Percentiles rank a stretch among this genome's conserved stretches.
These are phyloP conservation scores for Sphagnurus paluster DNA, from an alignment of 1,284 basidiomycete genomes.

Conservation along the genomic window DNA sequence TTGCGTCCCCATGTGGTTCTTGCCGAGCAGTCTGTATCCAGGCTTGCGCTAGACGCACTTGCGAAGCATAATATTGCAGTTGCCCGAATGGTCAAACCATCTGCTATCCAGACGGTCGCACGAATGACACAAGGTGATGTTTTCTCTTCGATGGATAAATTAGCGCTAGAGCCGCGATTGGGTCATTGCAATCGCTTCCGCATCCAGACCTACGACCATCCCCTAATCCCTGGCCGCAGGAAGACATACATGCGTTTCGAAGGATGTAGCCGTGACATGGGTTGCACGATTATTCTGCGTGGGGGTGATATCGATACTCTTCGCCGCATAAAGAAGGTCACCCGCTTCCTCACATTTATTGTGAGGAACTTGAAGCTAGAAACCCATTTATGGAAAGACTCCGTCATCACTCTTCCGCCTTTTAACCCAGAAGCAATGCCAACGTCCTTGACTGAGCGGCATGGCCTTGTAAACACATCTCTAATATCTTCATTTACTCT, in stretches of 20 bases:
- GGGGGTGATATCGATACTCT: constrained; percentile 86
- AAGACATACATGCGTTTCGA: constrained; percentile 99
- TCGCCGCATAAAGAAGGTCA: constrained; percentile 87
- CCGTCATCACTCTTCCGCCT: constrained; percentile 78
- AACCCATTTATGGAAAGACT: constrained; percentile 93
- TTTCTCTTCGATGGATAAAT: constrained; percentile 92
- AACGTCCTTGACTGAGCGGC: constrained; percentile 29
- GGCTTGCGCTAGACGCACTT: constrained; percentile 90
- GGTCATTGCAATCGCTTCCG: constrained; percentile 90
- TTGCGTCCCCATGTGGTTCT: constrained; percentile 92
- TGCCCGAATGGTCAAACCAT: constrained; percentile 86
- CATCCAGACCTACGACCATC: constrained; percentile 94
- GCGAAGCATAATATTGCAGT: constrained; percentile 88
- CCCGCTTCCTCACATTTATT: constrained; percentile 89
- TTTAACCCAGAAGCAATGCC: constrained; percentile 68
- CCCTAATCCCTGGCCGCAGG: constrained; percentile 84
- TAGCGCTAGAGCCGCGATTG: constrained; percentile 87
- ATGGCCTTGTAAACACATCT: constrained; percentile 24
- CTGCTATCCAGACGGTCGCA: constrained; percentile 85
- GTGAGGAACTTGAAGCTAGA: constrained; percentile 93
- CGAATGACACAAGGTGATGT: constrained; percentile 96
- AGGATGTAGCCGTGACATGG: constrained; percentile 89
- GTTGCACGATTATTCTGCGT: constrained; percentile 91
- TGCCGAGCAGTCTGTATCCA: constrained; percentile 90
- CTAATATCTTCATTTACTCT: constrained; percentile 24